Base-by-base conservation (phyloP, 2,329 filamentous ascomycete genomes). In the Tolypocladium inflatum region DNA sequence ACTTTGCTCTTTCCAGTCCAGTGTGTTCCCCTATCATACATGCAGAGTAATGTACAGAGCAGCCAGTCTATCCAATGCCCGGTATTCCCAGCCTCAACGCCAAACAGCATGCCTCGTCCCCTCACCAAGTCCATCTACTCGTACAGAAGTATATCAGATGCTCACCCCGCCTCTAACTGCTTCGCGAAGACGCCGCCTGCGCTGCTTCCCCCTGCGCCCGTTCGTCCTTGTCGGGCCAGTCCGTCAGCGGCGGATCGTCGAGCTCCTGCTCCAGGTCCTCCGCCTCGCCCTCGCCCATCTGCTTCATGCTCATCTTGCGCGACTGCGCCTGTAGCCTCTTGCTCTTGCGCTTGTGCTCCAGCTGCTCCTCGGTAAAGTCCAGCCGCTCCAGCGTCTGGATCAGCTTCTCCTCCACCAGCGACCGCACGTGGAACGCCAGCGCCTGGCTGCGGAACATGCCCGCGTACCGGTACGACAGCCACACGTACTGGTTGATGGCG, bases 401-500 rank as follows among this genome's bases (percentile, higher is more conserved):
- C 67, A 97, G 92, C 68, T 83, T 85, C 55, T 84, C 79, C 73
- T 97, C 92, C 2, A 92, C 86, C 55, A 95, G 70, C 8, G 75
- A 72, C 68, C 96, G 96, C 54, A 90, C 84, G 68, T 96, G 86
- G 62, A 89, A 87, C 0, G 90, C 91, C 50, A 96, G 78, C 0
- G 78, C 77, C 65, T 93, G 84, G 62, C 87, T 89, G 7, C 77
- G 81, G 71, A 97, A 96, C 55, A 95, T 80, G 54, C 90, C 89
- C 4, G 85, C 80, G 71, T 93, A 96, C 8, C 93, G 87, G 72
- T 93, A 97, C 65, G 89, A 93, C 19, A 99, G 79, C 94, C 94
- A 99, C 2, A 96, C 80, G 69, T 97, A 99, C 53, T 92, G 76
- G 51, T 93, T 90, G 42, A 99, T 76, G 35, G 84, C 79, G 66